Conservation (phyloP, 2,329 filamentous ascomycete genomes). For the Juglanconis sp. region DNA sequence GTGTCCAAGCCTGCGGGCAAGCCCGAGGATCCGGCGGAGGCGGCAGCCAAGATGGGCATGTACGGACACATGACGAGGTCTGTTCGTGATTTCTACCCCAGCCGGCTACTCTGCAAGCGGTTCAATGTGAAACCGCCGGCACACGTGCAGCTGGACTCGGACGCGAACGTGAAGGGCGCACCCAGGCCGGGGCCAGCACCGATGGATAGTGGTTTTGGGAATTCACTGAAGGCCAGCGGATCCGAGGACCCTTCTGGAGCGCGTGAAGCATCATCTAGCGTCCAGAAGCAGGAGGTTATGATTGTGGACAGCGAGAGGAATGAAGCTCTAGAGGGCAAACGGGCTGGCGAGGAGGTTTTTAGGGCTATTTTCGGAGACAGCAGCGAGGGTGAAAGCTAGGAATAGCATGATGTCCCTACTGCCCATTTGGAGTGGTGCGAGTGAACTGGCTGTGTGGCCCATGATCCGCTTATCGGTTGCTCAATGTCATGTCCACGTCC, state of each 20-base stretch:
- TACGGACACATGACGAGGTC: conserved; percentile 84
- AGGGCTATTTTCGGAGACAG: conserved; percentile 92
- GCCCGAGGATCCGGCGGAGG: conserved; percentile 72
- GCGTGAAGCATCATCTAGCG: neutral
- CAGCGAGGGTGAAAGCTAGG: conserved; percentile 55
- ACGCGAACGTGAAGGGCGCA: conserved; percentile 23
- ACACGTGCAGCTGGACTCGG: conserved; percentile 58
- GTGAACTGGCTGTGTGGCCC: too few relatives aligned
- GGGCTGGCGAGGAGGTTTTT: conserved; percentile 78
- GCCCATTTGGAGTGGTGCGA: too few relatives aligned
- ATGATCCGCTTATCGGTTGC: too few relatives aligned
- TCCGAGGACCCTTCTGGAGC: neutral
- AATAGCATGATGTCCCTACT: too few relatives aligned
- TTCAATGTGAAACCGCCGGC: conserved; percentile 82
- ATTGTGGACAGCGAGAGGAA: conserved; percentile 70
- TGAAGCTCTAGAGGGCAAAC: conserved; percentile 70
- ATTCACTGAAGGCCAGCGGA: neutral
- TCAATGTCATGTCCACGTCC: neutral
- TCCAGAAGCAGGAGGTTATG: conserved; percentile 24
- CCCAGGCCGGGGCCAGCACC: conserved; percentile 6
- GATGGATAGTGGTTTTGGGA: neutral
- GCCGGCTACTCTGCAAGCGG: conserved; percentile 84
- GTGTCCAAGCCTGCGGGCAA: conserved; percentile 51
- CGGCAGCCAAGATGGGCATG: conserved; percentile 87
- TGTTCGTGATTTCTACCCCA: conserved; percentile 70